Base-by-base conservation (phyloP, 257 asterid genomes). In the Przewalskia tangutica region DNA sequence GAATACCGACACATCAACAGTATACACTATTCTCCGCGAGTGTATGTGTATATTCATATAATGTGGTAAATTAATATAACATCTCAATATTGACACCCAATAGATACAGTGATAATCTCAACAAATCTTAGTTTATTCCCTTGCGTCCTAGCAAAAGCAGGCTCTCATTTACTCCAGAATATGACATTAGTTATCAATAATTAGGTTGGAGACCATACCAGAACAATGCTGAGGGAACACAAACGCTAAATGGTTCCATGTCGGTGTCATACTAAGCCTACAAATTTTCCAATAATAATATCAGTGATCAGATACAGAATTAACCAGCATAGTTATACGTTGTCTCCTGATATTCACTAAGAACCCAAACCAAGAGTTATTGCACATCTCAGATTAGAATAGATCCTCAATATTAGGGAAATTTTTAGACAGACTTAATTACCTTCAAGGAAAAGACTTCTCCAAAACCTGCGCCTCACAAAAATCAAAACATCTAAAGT, bases 241-340 rank as follows among this genome's bases (percentile, higher is more conserved):
- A 64, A 81, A 81, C 83, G 65, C 77, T 81, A 59, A 27, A 80
- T 65, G 63, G 77, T 80, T 80, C 32, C 83, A 80, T 68, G 71
- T 40, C 68, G 84, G 84, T 68, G 80, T 81, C 70, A 36, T 8
- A 81, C 83, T 64, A 81, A 65, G 38, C 71, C 78, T 81, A 81
- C 65, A 81, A 81, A 63, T 63, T 51, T 50, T 71, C 58, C 80
- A 67, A 75, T 75, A 55, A 81, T 68, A 71, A 66, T 23, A 81
- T 66, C 53, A 81, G 62, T 32, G 51, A 80, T 79, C 75, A 79
- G 46, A 56, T 56, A 79, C 42, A 23, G 60, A 59, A 79, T 63
- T 79, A 79, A 42, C 82, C 50, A 80, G 83, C 42, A 80, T 5
- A 80, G 56, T 63, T 51, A 63, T 63, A 67, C 8, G 77, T 5